These are phyloP conservation scores for Nevesoporus exiguus DNA, from an alignment of 768 basidiomycete genomes.

Conservation along the genomic window DNA sequence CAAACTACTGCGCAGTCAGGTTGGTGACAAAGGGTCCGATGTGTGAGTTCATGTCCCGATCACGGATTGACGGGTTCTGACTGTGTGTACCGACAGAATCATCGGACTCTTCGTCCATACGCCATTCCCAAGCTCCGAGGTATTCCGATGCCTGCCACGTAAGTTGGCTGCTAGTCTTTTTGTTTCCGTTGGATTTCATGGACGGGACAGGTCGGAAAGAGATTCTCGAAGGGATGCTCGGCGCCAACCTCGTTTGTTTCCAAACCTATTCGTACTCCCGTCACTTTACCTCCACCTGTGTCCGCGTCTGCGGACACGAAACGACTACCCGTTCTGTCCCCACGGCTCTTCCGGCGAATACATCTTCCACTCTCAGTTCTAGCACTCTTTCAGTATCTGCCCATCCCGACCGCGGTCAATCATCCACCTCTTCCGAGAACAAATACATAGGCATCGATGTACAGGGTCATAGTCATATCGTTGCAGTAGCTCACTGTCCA, in stretches of 20 bases:
- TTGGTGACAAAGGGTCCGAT: constrained; percentile 36
- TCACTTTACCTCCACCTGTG: constrained; percentile 92
- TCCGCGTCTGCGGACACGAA: constrained; percentile 96
- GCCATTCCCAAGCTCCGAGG: constrained; percentile 94
- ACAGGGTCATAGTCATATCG: constrained; percentile 83
- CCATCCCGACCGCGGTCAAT: constrained; percentile 7
- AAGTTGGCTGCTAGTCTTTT: constrained; percentile 29
- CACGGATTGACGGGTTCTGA: neutral
- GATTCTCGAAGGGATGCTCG: constrained; percentile 96
- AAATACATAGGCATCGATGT: constrained; percentile 63
- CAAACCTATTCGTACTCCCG: constrained; percentile 95
- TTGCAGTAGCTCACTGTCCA: constrained; percentile 83
- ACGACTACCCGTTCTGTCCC: constrained; percentile 40
- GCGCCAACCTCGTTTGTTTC: constrained; percentile 95
- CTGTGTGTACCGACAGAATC: constrained; percentile 31
- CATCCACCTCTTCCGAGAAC: constrained; percentile 9
- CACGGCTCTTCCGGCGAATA: neutral
- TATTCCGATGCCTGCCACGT: constrained; percentile 92
- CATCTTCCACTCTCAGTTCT: constrained; percentile 10
- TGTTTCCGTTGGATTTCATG: constrained; percentile 1
- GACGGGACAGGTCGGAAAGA: constrained; percentile 70
- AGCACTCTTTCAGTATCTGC: neutral
- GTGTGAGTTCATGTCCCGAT: constrained; percentile 13
- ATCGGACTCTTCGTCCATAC: constrained; percentile 96
- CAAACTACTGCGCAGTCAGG: constrained; percentile 68